Base-by-base conservation (phyloP, 805 yeast genomes). In the Isabelozyma gotoi region DNA sequence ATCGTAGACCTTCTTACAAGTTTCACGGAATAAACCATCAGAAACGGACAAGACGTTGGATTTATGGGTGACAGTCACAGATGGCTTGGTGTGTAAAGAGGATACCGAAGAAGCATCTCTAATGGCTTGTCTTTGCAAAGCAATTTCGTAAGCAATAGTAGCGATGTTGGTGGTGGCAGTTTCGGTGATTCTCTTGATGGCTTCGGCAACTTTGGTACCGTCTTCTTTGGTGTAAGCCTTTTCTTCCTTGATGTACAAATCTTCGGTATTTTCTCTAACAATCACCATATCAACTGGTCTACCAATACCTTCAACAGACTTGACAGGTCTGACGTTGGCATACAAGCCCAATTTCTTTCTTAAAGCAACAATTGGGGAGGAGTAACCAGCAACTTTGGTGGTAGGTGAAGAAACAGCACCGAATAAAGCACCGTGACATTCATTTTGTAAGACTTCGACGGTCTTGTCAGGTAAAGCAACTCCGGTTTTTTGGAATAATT, bases 201-300 rank as follows among this genome's bases (percentile, higher is more conserved):
- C 99, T 73, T 94, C 99, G 39, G 98, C 97, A 33, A 91, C 88
- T 68, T 81, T 82, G 56, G 87, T 82, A 50, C 97, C 97, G 52
- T 91, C 95, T 44, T 77, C 78, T 53, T 77, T 81, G 53, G 77
- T 82, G 63, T 77, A 88, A 37, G 88, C 66, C 57, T 73, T 81
- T 73, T 94, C 99, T 65, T 91, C 96, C 74, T 94, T 94, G 68
- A 94, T 85, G 73, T 94, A 94, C 56, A 92, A 77, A 70, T 94
- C 99, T 74, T 94, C 99, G 48, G 99, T 94, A 78, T 94, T 94
- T 73, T 94, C 99, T 67, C 99, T 87, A 32, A 94, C 99, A 66
- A 94, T 94, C 21, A 94, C 96, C 89, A 94, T 84, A 67, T 94
- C 99, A 40, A 91, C 96, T 31, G 95, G 91, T 68, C 89, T 82